phyloP scores from a whole-genome alignment of 306 rosid genomes.

The Trifolium pratense region DNA sequence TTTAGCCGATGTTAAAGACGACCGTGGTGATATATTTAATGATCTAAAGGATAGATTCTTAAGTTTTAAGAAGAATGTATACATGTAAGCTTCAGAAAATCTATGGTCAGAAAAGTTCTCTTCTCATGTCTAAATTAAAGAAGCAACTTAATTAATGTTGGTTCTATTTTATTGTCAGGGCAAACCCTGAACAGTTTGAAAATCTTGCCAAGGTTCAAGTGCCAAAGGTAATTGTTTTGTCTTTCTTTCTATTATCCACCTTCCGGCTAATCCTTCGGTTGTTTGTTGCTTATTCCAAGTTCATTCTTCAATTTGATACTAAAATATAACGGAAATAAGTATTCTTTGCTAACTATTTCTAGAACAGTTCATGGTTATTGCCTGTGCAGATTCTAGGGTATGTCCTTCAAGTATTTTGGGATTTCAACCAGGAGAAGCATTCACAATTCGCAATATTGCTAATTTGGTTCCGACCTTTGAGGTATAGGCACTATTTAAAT shows the following conservation, averaged over 20 bases:
- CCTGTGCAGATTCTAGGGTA: constrained; percentile 99
- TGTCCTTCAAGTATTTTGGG: constrained; percentile 89
- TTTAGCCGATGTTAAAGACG: constrained; percentile 51
- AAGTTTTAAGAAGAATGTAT: constrained; percentile 69
- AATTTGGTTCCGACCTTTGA: constrained; percentile 89
- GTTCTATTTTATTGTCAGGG: constrained; percentile 56
- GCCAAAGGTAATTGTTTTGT: constrained; percentile 68
- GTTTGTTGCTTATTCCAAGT: constrained; percentile 29
- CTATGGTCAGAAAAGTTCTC: constrained; percentile 8
- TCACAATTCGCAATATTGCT: constrained; percentile 83
- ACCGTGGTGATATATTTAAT: constrained; percentile 58
- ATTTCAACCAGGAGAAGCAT: constrained; percentile 96
- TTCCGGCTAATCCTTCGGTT: constrained; percentile 9
- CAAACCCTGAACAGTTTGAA: constrained; percentile 66
- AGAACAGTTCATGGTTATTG: constrained; percentile 93
- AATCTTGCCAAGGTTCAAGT: constrained; percentile 77
- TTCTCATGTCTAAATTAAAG: constrained; percentile 28
- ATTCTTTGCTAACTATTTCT: constrained; percentile 53
- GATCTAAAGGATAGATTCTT: constrained; percentile 74
- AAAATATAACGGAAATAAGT: constrained; percentile 16
- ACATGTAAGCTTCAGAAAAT: constrained; percentile 58
- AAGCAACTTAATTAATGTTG: constrained; percentile 32
- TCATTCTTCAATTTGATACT: constrained; percentile 24
- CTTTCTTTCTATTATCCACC: background rate
- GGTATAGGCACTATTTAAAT: constrained; percentile 48